phyloP scores from a whole-genome alignment of 1,284 basidiomycete genomes.

The Malassezia sp. region DNA sequence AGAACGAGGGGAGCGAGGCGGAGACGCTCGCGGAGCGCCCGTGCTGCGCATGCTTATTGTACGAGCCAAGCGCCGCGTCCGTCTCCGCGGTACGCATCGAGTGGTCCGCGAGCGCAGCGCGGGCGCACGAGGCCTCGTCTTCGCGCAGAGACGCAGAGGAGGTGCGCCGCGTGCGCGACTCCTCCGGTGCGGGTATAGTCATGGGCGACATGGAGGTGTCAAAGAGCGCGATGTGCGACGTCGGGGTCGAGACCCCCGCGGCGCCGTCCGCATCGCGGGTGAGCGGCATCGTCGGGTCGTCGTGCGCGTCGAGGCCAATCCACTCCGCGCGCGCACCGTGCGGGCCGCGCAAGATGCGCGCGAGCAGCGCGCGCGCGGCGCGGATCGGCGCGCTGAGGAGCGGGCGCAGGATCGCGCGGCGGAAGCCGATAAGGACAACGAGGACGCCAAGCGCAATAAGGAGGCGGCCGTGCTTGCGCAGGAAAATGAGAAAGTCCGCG shows the following conservation, averaged over 20 bases:
- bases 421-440: slow-evolving; percentile 1
- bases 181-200: background rate
- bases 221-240: too few relatives aligned
- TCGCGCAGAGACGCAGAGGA: too few relatives aligned
- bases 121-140: too few relatives aligned
- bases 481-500: slow-evolving; percentile 45
- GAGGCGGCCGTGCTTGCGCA: slow-evolving; percentile 34
- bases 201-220: too few relatives aligned
- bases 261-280: background rate
- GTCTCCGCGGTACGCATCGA: background rate
- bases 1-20: background rate
- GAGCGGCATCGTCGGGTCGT: background rate
- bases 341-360: background rate
- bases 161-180: too few relatives aligned
- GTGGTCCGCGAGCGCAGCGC: background rate
- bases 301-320: slow-evolving; percentile 1
- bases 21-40: background rate
- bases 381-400: background rate
- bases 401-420: slow-evolving; percentile 1
- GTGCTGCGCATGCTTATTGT: background rate
- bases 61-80: background rate
- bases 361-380: background rate
- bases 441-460: slow-evolving; percentile 18
- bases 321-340: slow-evolving; percentile 1
- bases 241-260: background rate